Evolutionary conservation across 176 grass and related monocot genomes (phyloP).

Genomic region (Phyllostachys edulis): DNA sequence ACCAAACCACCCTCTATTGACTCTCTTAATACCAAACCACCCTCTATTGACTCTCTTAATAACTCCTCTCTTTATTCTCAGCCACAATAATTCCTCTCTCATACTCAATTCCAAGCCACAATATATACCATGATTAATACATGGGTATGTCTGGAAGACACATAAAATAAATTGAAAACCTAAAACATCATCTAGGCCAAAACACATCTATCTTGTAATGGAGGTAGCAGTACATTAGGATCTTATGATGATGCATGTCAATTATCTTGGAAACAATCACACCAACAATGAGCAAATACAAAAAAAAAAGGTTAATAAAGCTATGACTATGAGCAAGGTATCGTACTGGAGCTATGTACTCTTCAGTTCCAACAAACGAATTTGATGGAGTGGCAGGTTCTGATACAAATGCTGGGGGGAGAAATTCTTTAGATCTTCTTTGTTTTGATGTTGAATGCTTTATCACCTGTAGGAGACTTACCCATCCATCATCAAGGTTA

Average conservation of each 20-base stretch:
- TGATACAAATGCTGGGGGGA: constrained; percentile 69
- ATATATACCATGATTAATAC: not conserved
- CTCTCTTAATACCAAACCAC: not conserved
- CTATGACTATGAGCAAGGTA: constrained; percentile 9
- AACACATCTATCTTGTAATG: not conserved
- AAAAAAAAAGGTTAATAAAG: constrained; percentile 13
- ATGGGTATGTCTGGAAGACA: not conserved
- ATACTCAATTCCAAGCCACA: not conserved
- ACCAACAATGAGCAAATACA: constrained; percentile 10
- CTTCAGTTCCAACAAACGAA: constrained; percentile 99
- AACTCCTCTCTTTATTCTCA: not conserved
- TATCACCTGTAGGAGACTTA: constrained; percentile 66
- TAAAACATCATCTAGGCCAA: not conserved
- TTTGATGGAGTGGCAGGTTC: constrained; percentile 88
- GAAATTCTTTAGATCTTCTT: constrained; percentile 68
- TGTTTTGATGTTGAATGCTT: constrained; percentile 62
- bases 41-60: not conserved
- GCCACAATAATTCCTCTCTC: not conserved
- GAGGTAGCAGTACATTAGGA: not conserved
- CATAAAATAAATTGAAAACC: constrained; percentile 6
- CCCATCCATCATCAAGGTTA: not conserved
- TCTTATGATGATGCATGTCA: not conserved
- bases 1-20: not conserved
- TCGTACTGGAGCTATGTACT: constrained; percentile 96
- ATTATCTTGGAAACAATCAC: constrained; percentile 24